Evolutionary conservation across 2,329 filamentous ascomycete species (phyloP).

Genomic region (Alternaria rosae): DNA sequence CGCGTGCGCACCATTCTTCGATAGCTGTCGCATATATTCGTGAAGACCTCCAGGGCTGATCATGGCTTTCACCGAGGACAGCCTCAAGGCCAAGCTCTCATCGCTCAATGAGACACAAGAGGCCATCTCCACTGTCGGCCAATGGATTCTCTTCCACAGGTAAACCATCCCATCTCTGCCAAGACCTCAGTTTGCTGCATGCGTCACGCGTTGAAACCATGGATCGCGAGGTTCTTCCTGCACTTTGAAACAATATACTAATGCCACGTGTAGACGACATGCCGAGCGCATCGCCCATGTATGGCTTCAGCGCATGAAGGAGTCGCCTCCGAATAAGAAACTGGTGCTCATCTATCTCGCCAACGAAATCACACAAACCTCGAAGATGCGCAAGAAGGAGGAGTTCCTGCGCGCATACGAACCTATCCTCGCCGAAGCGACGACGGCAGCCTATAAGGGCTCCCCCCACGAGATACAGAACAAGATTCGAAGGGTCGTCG

Average conservation of each 20-base stretch:
- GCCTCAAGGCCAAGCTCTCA: conserved; percentile 91
- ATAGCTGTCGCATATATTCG: conserved; percentile 23
- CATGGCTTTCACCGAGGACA: conserved; percentile 97
- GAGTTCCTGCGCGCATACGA: conserved; percentile 94
- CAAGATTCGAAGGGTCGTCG: conserved; percentile 86
- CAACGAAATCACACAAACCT: conserved; percentile 97
- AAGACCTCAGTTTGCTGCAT: conserved; percentile 1
- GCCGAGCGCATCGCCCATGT: conserved; percentile 90
- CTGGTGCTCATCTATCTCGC: conserved; percentile 93
- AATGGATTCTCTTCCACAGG: conserved; percentile 99
- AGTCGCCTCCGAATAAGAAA: conserved; percentile 83
- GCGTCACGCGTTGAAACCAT: not conserved
- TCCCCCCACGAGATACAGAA: conserved; percentile 81
- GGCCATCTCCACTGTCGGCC: conserved; percentile 92
- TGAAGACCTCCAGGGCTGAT: conserved; percentile 24
- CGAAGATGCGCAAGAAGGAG: conserved; percentile 87
- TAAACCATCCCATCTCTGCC: conserved; percentile 52
- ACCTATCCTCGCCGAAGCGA: conserved; percentile 90
- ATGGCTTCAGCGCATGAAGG: conserved; percentile 89
- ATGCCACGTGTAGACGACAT: conserved; percentile 71
- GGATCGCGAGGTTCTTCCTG: conserved; percentile 1
- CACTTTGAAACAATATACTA: conserved; percentile 19
- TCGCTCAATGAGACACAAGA: conserved; percentile 97
- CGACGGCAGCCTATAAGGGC: conserved; percentile 87
- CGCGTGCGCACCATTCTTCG: conserved; percentile 31